phyloP scores from a whole-genome alignment of 306 rosid species.

The Bauhinia variegata region DNA sequence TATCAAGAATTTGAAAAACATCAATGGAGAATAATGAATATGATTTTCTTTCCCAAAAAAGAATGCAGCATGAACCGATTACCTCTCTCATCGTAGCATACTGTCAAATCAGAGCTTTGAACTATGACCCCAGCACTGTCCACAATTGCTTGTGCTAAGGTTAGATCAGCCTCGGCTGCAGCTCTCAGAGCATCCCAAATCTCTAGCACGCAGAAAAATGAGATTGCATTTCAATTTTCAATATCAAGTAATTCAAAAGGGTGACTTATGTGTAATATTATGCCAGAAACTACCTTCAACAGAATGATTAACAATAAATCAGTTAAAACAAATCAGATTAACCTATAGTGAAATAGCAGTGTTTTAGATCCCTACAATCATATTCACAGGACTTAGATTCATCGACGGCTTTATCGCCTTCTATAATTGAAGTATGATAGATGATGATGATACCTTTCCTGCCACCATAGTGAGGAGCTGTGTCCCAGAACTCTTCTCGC shows the following conservation, averaged over 20 bases:
- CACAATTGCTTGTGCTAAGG: conserved; percentile 88
- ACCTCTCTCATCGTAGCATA: conserved; percentile 99
- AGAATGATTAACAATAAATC: conserved; percentile 10
- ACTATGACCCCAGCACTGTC: conserved; percentile 97
- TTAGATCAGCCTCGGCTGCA: conserved; percentile 91
- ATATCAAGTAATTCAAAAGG: conserved; percentile 13
- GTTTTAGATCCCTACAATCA: background rate
- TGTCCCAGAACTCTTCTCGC: conserved; percentile 99
- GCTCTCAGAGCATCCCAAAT: conserved; percentile 99
- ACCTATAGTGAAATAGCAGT: background rate
- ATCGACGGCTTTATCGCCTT: background rate
- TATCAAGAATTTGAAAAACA: background rate
- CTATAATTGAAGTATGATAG: background rate
- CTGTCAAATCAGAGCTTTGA: conserved; percentile 89
- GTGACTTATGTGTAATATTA: background rate
- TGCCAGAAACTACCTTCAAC: conserved; percentile 17
- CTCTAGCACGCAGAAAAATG: conserved; percentile 57
- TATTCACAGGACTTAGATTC: background rate
- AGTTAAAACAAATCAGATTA: background rate
- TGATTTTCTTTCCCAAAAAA: too few relatives aligned
- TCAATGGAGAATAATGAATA: too few relatives aligned
- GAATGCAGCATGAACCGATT: conserved; percentile 7
- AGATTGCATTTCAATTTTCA: conserved; percentile 39
- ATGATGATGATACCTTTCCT: conserved; percentile 66
- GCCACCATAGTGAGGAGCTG: conserved; percentile 99